Percentiles rank a stretch among this genome's conserved stretches.
Conservation (phyloP, 805 yeast genomes). For the Barnettozyma californica region DNA sequence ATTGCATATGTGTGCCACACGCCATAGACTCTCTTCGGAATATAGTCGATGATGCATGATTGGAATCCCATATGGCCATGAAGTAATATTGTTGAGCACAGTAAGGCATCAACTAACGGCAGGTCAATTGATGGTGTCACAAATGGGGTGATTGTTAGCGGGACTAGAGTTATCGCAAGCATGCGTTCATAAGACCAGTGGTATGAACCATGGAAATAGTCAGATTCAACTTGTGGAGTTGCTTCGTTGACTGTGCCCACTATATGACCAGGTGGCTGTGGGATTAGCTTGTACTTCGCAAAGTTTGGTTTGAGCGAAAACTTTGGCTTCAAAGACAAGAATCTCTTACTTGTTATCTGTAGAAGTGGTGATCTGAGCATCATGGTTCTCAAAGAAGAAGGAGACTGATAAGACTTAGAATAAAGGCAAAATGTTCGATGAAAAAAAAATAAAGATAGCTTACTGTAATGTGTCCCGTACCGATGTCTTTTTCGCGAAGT, state of each 20-base stretch:
- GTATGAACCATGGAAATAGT: conserved; percentile 57
- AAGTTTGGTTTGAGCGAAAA: conserved; percentile 24
- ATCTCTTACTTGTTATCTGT: conserved; percentile 4
- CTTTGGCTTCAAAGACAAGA: conserved; percentile 2
- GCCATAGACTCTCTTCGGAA: conserved; percentile 72
- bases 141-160: conserved; percentile 58
- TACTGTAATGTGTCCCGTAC: conserved; percentile 2
- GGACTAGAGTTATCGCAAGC: conserved; percentile 56
- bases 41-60: conserved; percentile 73
- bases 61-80: conserved; percentile 72
- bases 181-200: conserved; percentile 73
- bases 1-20: conserved; percentile 55
- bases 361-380: conserved; percentile 2
- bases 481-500: conserved; percentile 1
- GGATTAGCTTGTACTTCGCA: conserved; percentile 38
- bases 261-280: conserved; percentile 71
- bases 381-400: background rate
- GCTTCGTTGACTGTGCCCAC: conserved; percentile 73
- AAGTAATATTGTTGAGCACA: conserved; percentile 50
- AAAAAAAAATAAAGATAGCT: background rate
- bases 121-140: conserved; percentile 39
- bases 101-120: conserved; percentile 50
- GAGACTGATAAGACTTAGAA: too few species aligned
- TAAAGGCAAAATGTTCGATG: too few species aligned
- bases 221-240: conserved; percentile 52